phyloP scores from a whole-genome alignment of 306 rosid species.

The Begonia loranthoides region DNA sequence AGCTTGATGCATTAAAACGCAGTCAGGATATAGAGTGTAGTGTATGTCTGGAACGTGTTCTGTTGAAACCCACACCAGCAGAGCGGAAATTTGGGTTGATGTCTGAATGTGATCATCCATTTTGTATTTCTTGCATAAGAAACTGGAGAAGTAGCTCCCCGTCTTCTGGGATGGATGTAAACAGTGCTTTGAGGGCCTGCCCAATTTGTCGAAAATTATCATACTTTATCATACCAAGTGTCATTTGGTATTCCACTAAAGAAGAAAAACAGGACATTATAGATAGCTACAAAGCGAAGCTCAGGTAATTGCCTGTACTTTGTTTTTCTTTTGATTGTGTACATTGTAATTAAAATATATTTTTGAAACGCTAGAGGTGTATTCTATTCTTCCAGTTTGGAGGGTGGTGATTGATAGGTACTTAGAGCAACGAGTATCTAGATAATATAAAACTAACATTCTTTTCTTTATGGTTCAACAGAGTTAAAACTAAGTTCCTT shows the following conservation, averaged over 20 bases:
- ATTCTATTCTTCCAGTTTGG: too few species aligned
- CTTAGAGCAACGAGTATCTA: too few species aligned
- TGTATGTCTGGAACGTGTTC: slow-evolving; percentile 91
- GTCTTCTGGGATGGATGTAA: slow-evolving; percentile 78
- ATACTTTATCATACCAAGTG: slow-evolving; percentile 90
- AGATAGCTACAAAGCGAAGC: slow-evolving; percentile 84
- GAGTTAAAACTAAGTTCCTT: too few species aligned
- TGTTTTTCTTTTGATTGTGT: background rate
- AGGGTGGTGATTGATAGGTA: too few species aligned
- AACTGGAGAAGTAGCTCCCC: slow-evolving; percentile 97
- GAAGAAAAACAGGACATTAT: slow-evolving; percentile 82
- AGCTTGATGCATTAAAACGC: slow-evolving; percentile 64
- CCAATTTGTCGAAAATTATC: slow-evolving; percentile 95
- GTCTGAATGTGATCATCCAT: slow-evolving; percentile 95
- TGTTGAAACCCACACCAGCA: slow-evolving; percentile 61
- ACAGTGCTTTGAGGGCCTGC: slow-evolving; percentile 80
- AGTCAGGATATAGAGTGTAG: slow-evolving; percentile 98
- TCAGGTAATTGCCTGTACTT: slow-evolving; percentile 39
- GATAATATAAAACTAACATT: too few species aligned
- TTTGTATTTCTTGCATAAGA: slow-evolving; percentile 87
- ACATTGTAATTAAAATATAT: too few species aligned
- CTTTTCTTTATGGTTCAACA: too few species aligned
- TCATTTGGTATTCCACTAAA: slow-evolving; percentile 74
- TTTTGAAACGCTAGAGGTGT: too few species aligned
- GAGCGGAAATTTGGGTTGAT: slow-evolving; percentile 91